Base-by-base conservation (phyloP, 2,329 filamentous ascomycete species). In the Zymoseptoria brevis region DNA sequence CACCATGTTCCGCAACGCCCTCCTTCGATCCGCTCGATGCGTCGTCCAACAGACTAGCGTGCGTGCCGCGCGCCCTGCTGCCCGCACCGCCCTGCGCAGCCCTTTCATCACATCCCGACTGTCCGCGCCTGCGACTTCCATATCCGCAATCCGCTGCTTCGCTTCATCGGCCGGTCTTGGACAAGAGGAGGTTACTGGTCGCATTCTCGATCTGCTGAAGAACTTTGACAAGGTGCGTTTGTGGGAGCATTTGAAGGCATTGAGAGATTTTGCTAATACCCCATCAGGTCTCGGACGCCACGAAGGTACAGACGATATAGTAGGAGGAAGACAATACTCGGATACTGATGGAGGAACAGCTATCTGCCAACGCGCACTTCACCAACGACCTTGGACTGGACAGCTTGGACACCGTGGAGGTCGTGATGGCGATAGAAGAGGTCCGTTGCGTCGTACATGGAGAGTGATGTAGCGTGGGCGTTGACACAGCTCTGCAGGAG, bases 361-460 rank as follows among this genome's bases (percentile, higher is more conserved):
- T 99, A 75, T 90, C 86, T 72, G 79, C 84, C 64, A 82, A 80
- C 57, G 87, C 93, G 60, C 92, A 97, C 84, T 99, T 99, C 80
- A 84, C 90, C 74, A 97, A 96, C 77, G 93, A 99, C 79, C 88
- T 99, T 65, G 94, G 92, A 67, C 82, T 99, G 72, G 94, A 99
- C 81, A 95, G 89, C 79, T 84, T 99, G 77, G 94, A 99, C 77
- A 96, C 94, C 65, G 94, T 99, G 65, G 94, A 99, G 83, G 94
- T 99, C 68, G 94, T 99, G 71, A 99, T 99, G 94, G 94, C 94
- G 67, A 97, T 99, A 79, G 94, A 99, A 84, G 94, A 99, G 87
- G 88, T 91, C 59, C 24, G 70, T 67, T 51, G 55, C 53, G 57
- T 50, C 50, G 63, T 56, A 26, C 57, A 60, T 64, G 53, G 68